These are phyloP conservation scores for Spinacia oleracea DNA, from an alignment of 179 eudicot genomes.

Conservation along the genomic window DNA sequence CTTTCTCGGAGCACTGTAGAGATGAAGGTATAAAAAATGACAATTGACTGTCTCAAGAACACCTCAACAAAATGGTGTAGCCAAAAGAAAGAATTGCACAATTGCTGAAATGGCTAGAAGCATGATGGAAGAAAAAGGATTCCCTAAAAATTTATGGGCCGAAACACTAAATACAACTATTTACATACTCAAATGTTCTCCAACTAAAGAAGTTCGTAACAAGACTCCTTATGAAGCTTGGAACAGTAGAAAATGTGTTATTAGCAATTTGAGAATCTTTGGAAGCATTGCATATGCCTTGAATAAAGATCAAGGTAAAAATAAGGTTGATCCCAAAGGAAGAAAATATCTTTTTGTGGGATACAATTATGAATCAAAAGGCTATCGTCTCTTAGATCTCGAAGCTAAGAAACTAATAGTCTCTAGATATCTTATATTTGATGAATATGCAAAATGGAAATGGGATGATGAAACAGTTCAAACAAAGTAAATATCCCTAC, in stretches of 20 bases:
- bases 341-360: slow-evolving; percentile 27
- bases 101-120: slow-evolving; percentile 6
- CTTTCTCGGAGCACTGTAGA: not conserved
- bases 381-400: slow-evolving; percentile 17
- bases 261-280: not conserved
- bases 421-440: slow-evolving; percentile 21
- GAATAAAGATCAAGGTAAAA: not conserved
- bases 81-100: slow-evolving; percentile 3
- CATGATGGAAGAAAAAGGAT: not conserved
- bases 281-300: too few relatives aligned
- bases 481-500: not conserved
- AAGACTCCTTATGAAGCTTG: too few relatives aligned
- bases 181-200: not conserved
- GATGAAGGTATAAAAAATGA: slow-evolving; percentile 1
- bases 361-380: slow-evolving; percentile 27
- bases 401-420: not conserved
- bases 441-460: slow-evolving; percentile 25
- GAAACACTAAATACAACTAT: not conserved
- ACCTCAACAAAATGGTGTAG: slow-evolving; percentile 7
- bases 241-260: slow-evolving; percentile 8
- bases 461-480: not conserved
- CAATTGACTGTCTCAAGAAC: not conserved
- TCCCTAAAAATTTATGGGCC: not conserved
- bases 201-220: slow-evolving; percentile 1
- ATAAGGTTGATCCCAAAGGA: slow-evolving; percentile 28